Percentiles rank a stretch among this genome's conserved stretches.
Conservation (phyloP, 345 rosid genomes). For the Citrus trifoliata region DNA sequence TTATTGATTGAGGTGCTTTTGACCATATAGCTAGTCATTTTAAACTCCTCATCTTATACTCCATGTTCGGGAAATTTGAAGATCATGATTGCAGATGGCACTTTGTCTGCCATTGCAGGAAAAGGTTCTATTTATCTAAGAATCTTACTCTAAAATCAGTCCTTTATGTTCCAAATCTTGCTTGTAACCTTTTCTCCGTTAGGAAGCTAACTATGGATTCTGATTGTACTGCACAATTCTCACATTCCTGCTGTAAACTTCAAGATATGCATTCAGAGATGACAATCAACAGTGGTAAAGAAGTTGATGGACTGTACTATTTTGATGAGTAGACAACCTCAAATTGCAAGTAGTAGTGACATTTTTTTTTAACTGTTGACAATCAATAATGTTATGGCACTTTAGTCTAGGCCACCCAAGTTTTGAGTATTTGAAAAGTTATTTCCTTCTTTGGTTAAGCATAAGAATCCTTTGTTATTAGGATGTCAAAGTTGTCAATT, state of each 20-base stretch:
- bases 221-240: background rate
- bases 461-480: background rate
- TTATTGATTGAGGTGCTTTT: background rate
- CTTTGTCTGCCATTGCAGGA: background rate
- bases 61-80: background rate
- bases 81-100: background rate
- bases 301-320: background rate
- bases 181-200: background rate
- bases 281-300: conserved; percentile 9
- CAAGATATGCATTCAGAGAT: background rate
- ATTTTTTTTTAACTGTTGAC: background rate
- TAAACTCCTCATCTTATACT: background rate
- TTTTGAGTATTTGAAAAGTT: background rate
- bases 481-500: background rate
- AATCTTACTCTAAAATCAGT: background rate
- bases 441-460: background rate
- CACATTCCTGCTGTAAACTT: background rate
- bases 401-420: conserved; percentile 6
- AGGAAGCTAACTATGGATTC: background rate
- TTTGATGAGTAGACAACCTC: background rate
- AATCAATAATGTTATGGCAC: conserved; percentile 1
- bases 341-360: background rate
- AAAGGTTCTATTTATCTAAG: background rate
- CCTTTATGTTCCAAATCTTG: background rate
- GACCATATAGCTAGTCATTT: background rate